Base-by-base conservation (phyloP, 139 green algal genomes). In the Chlamydomonas sphaeroides region DNA sequence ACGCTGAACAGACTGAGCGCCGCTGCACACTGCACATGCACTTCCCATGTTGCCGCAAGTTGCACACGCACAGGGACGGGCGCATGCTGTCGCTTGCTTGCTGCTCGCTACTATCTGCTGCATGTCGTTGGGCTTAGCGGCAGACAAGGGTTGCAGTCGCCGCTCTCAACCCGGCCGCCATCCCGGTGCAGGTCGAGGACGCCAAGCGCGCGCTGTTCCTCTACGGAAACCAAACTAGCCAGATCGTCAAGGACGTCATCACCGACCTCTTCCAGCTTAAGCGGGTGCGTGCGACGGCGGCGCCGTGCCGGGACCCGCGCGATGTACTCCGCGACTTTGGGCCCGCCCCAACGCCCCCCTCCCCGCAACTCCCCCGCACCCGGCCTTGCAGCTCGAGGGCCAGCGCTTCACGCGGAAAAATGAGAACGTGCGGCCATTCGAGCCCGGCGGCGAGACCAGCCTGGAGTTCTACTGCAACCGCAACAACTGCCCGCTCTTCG, bases 221-320 rank as follows among this genome's bases (percentile, higher is more conserved):
- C 17, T 91, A 90, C 62, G 94, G 93, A 32, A 90, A 91, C 68
- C 93, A 93, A 57, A 91, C 84, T 32, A 97, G 91, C 78, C 90
- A 96, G 57, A 61, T 93, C 1, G 61, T 95, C 3, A 96, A 97
- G 63, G 87, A 96, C 49, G 80, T 91, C 0, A 73, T 95, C 8
- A 87, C 89, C 28, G 95, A 97, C 86, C 51, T 98, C 1, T 86
- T 94, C 71, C 96, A 96, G 77, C 83, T 97, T 10, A 97, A 97
- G 78, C 68, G 75, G 85, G 94, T 97, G 62, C 41, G 87, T 81
- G 38, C 41, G 41, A n/a, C n/a, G n/a, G n/a, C n/a, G n/a, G n/a
- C n/a, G n/a, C n/a, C n/a, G n/a, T n/a, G n/a, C n/a, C n/a, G n/a
- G n/a, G n/a, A n/a, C n/a, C n/a, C n/a, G n/a, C n/a, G n/a, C n/a